Base-by-base conservation (phyloP, 2,329 filamentous ascomycete genomes). In the Calonectria naviculata region DNA sequence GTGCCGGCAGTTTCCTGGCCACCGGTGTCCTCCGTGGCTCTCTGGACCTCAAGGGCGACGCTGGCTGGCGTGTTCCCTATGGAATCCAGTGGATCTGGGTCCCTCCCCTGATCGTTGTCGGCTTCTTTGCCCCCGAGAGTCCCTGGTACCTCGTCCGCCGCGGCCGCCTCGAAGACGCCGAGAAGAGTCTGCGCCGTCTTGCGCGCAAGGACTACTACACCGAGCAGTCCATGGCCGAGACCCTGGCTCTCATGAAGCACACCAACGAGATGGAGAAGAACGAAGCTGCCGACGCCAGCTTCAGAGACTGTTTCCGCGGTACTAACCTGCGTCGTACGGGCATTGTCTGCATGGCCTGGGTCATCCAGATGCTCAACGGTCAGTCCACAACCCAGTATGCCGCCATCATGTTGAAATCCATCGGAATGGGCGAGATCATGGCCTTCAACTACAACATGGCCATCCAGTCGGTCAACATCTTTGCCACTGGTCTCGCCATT, bases 311-410 rank as follows among this genome's bases (percentile, higher is more conserved):
- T 13, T 89, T n/a, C 88, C 87, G 79, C 5, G 83, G 83, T 5
- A 78, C 80, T 2, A 83, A 88, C 70, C 74, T 82, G n/a, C 80
- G 83, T 2, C 77, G 84, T 34, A 84, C 83, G 0, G 78, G 78
- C 74, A 15, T 78, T 47, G 77, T 84, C 4, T 85, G 86, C 4
- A 82, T 86, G 13, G 78, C 81, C 19, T 72, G 79, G 81, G 68
- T 77, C 6, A 80, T 81, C 8, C 81, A 83, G 73, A 78, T 79
- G 1, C 75, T 82, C 17, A 81, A 80, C 65, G 81, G 81, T 10
- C 74, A 89, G 74, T 86, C 88, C 1, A 88, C 90, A 76, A 88
- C 87, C 52, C 83, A 85, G 29, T 90, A 87, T 71, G 88, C 87
- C 2, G 87, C 87, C 1, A 88, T 90, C 71, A 82, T 86, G 71